Evolutionary conservation across 129 eudicot species (phyloP), one percentile per base, ranked within the genome.

Genomic region (Chrysanthemum makinoi): DNA sequence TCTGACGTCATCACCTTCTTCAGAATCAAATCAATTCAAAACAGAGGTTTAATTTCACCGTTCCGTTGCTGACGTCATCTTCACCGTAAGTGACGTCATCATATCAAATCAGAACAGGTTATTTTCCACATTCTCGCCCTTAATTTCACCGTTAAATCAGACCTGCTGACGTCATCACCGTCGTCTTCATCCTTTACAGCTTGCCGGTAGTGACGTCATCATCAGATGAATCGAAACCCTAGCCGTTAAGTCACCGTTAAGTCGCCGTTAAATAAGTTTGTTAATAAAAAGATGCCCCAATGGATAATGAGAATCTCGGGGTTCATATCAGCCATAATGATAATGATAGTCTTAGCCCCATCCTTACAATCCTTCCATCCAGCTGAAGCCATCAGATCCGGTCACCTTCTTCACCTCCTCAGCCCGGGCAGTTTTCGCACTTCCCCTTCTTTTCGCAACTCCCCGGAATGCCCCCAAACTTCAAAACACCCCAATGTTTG

Each of bases 361-460:
- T 89, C 96, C 2, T 75, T 87, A 0, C 99, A 90, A 50, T 94
- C 99, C 1, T 89, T 84, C 66, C 97, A 90, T 1, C 99, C 99
- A 3, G 99, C 97, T 2, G 97, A 94, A 82, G 99, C 99, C 13
- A 94, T 94, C 61, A 80, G 83, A 77, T 94, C 93, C 6, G 80
- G 16, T n/a, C 69, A 64, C 58, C 50, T 55, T 44, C 5, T 92
- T 63, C 51, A 59, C 62, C 12, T 63, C 14, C n/a, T n/a, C n/a
- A 68, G 4, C 73, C 60, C 9, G 44, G 64, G 52, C 62, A 66
- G 75, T n/a, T 86, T 82, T 70, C 80, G 88, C 0, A 59, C 44
- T 60, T 88, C 96, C 1, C 66, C 91, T 2, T 20, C 62, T 5
- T 87, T 94, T 74, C 84, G 77, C 56, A 84, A 90, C 78, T 87